A percentile compares a stretch with the other conserved stretches of the same genome.
Evolutionary conservation across 2,329 filamentous ascomycete genomes (phyloP).

Genomic region (Hypoxylon sp.): DNA sequence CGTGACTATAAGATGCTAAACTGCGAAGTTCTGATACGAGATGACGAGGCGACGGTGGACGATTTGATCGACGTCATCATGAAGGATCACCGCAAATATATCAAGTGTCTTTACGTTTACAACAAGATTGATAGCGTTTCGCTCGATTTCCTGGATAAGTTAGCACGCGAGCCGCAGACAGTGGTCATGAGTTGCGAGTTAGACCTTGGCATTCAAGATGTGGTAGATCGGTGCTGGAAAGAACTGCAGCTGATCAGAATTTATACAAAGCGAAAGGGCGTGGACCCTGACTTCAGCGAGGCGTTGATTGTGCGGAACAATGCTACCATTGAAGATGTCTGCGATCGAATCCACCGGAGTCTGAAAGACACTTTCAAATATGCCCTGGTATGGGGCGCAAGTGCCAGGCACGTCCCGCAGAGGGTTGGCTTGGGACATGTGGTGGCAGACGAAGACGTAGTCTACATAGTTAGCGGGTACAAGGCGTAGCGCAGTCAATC

Average conservation of each 20-base stretch:
- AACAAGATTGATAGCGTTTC: constrained; percentile 99
- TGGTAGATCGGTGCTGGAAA: constrained; percentile 94
- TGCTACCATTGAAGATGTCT: constrained; percentile 95
- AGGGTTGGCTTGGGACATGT: constrained; percentile 86
- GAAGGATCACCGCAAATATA: constrained; percentile 99
- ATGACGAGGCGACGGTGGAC: constrained; percentile 95
- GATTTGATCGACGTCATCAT: constrained; percentile 99
- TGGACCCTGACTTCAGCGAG: constrained; percentile 89
- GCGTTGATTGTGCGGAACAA: constrained; percentile 92
- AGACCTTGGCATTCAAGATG: constrained; percentile 91
- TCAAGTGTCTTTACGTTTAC: constrained; percentile 95
- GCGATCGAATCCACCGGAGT: constrained; percentile 91
- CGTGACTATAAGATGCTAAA: constrained; percentile 99
- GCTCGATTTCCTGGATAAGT: constrained; percentile 90
- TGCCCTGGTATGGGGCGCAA: constrained; percentile 96
- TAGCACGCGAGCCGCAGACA: constrained; percentile 93
- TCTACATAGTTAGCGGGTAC: constrained; percentile 75
- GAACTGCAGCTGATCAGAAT: constrained; percentile 90
- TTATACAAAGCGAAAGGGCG: constrained; percentile 96
- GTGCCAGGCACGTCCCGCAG: constrained; percentile 94
- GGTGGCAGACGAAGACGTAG: constrained; percentile 78
- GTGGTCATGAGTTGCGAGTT: constrained; percentile 98
- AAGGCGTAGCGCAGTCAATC: constrained; percentile 61
- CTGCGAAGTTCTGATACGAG: constrained; percentile 93
- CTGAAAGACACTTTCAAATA: constrained; percentile 99